Evolutionary conservation across 805 yeast genomes (phyloP).

Genomic region (Myxozyma mucilagina): DNA sequence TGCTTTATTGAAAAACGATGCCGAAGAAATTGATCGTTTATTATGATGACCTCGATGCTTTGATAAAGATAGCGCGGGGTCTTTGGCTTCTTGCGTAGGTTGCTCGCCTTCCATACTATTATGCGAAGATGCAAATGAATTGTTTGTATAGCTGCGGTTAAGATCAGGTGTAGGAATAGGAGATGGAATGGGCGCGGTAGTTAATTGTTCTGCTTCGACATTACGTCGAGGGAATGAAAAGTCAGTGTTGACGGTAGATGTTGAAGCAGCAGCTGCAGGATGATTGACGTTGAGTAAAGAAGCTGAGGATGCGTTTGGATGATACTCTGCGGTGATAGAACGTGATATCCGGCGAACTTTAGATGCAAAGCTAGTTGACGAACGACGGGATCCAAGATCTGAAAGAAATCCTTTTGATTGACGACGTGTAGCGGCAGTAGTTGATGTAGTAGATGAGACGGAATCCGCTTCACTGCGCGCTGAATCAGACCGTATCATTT

Average conservation of each 20-base stretch:
- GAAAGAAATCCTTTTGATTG: slow-evolving; percentile 23
- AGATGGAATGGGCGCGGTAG: background rate
- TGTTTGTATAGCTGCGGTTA: background rate
- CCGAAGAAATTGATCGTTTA: slow-evolving; percentile 20
- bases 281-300: background rate
- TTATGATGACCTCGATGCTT: slow-evolving; percentile 13
- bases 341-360: slow-evolving; percentile 31
- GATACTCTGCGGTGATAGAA: slow-evolving; percentile 14
- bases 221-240: slow-evolving; percentile 13
- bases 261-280: background rate
- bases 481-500: background rate
- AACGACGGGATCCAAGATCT: slow-evolving; percentile 16
- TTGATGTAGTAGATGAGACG: background rate
- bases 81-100: background rate
- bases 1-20: slow-evolving; percentile 13
- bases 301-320: background rate
- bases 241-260: slow-evolving; percentile 3
- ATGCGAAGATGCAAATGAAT: slow-evolving; percentile 7
- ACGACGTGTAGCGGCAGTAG: slow-evolving; percentile 4
- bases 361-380: slow-evolving; percentile 14
- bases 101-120: background rate
- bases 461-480: background rate
- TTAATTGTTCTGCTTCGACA: background rate
- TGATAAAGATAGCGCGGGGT: background rate
- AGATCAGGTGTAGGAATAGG: background rate